Evolutionary conservation across 2,329 filamentous ascomycete species (phyloP).

Genomic region (Talaromyces sp.): DNA sequence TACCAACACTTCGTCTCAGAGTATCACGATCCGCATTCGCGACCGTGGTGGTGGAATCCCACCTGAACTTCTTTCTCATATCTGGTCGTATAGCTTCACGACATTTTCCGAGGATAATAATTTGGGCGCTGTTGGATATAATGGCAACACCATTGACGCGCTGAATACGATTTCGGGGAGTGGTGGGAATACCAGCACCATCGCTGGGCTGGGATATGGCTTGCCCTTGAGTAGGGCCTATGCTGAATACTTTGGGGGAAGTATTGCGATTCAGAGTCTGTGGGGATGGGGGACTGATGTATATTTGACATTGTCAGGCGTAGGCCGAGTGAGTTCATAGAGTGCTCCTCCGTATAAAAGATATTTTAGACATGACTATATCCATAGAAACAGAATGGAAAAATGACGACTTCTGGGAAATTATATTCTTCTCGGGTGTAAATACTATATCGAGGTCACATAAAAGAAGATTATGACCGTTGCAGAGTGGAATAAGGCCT

Average conservation of each 20-base stretch:
- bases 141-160: constrained; percentile 59
- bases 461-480: neutral
- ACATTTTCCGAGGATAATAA: constrained; percentile 73
- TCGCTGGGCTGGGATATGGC: constrained; percentile 90
- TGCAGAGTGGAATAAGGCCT: neutral
- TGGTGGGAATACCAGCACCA: constrained; percentile 69
- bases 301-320: constrained; percentile 58
- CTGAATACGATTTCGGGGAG: constrained; percentile 69
- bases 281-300: constrained; percentile 84
- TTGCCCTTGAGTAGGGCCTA: constrained; percentile 86
- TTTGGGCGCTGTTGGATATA: constrained; percentile 43
- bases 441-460: neutral
- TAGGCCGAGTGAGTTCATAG: constrained; percentile 46
- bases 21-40: constrained; percentile 90
- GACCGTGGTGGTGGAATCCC: constrained; percentile 92
- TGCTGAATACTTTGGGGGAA: constrained; percentile 96
- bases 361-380: neutral
- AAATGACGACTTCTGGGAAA: too few species aligned
- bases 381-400: neutral
- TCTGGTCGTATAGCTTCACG: constrained; percentile 97
- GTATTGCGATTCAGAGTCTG: constrained; percentile 88
- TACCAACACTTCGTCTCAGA: constrained; percentile 54
- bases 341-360: neutral
- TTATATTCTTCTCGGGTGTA: too few species aligned
- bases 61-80: constrained; percentile 73